Evolutionary conservation across 1,284 basidiomycete species (phyloP), one percentile per base, ranked within the genome.

Genomic region (Trichosporon inkin): DNA sequence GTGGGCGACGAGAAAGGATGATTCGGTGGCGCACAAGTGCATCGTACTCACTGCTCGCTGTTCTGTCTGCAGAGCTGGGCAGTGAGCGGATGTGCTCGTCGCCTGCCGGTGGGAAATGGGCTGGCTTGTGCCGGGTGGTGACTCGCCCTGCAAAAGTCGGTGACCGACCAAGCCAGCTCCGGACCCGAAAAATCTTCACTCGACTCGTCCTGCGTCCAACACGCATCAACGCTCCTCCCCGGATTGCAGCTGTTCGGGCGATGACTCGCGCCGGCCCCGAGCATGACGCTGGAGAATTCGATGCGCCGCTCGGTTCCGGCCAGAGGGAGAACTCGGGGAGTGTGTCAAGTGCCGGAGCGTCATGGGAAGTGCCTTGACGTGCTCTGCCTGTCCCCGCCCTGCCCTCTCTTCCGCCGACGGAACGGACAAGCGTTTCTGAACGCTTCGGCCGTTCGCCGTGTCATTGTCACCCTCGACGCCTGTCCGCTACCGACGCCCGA

Each of bases 101-200:
- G 16, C 24, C 22, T n/a, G 24, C 22, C 44, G 19, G 24, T 14
- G 16, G 22, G 24, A 22, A 32, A 49, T 16, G 22, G 22, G 44
- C 24, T 4, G 11, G 20, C 5, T 19, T 32, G 14, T 32, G 44
- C 44, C 14, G 44, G n/a, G 16, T n/a, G 44, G 44, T 49, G 44
- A 49, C 44, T 49, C 22, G 10, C 16, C 44, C 28, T 28, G 44
- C 44, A 49, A 49, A 49, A 49, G 44, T 49, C n/a, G 44, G 44
- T 49, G 24, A 49, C 41, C 56, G 20, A n/a, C 36, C 20, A 22
- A 11, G 35, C 6, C 22, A 10, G 40, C 56, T 38, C 47, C 47
- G 35, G 55, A 51, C 20, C 44, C 54, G 39, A 37, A 57, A 56
- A 61, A 63, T 49, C 44, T 49, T 49, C 44, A 49, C 44, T 32